Evolutionary conservation across 345 rosid species (phyloP), one percentile per base, ranked within the genome.

Genomic region (Salix viminalis): DNA sequence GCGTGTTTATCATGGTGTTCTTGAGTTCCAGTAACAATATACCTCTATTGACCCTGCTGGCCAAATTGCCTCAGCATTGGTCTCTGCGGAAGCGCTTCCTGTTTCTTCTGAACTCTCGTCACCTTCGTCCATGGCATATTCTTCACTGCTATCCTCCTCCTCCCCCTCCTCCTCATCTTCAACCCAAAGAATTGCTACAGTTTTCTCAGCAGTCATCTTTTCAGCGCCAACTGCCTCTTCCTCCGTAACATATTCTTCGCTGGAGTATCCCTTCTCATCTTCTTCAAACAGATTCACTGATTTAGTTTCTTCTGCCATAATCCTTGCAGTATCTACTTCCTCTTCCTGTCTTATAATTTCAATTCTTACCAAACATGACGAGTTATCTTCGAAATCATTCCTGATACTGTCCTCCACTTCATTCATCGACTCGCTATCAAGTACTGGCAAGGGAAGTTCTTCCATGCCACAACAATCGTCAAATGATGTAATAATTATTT

Each of bases 61-160:
- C 88, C 88, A 84, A 46, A 82, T 73, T 65, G 83, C 82, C 48
- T 82, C 86, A 8, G 36, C 61, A 23, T 80, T 75, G 50, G 79
- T 85, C 46, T 82, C 90, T 19, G 66, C 32, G 11, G 85, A 84
- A 48, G 87, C 77, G 80, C 79, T 80, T 28, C 72, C 77, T 37
- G 79, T 71, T 79, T 69, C 87, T 77, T 78, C 87, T 0, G 81
- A 83, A 76, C 74, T 77, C 21, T 72, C 82, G 60, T 81, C 62
- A 1, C 67, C 69, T 52, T 71, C 65, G 74, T 76, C 77, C 7
- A n/a, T 21, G 42, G 3, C 69, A 4, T 58, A 26, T 30, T 72
- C 65, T 6, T 15, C 39, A 15, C 15, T 28, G 36, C 24, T 32
- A 39, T 71, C 2, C 34, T 21, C 24, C 39, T 11, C 28, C 14